A percentile compares a stretch with the other conserved stretches of the same genome.
Evolutionary conservation across 2,329 filamentous ascomycete genomes (phyloP).

Genomic region (Aspergillus hortae): DNA sequence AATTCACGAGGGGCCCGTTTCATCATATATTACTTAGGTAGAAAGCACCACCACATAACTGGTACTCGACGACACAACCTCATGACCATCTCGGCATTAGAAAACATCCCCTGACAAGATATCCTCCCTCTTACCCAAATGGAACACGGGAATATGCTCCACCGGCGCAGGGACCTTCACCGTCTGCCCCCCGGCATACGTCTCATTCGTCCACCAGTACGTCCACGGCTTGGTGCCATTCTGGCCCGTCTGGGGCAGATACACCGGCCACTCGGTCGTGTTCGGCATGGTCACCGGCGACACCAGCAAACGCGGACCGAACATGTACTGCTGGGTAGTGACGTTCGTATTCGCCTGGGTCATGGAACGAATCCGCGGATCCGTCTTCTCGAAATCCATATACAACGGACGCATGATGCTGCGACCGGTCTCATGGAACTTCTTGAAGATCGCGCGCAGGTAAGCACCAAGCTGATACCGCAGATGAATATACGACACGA

Average conservation of each 20-base stretch:
- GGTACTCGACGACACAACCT: too few species aligned
- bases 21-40: too few species aligned
- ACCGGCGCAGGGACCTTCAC: slow-evolving; percentile 34
- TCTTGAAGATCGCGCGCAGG: slow-evolving; percentile 28
- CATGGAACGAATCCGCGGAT: slow-evolving; percentile 17
- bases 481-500: slow-evolving; percentile 53
- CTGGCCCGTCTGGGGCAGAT: slow-evolving; percentile 27
- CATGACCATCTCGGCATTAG: background rate
- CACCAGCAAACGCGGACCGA: slow-evolving; percentile 34
- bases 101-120: slow-evolving; percentile 54
- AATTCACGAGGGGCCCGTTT: too few species aligned
- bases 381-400: slow-evolving; percentile 35
- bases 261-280: slow-evolving; percentile 35
- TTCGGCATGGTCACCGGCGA: slow-evolving; percentile 35
- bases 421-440: slow-evolving; percentile 29
- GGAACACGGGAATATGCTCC: slow-evolving; percentile 39
- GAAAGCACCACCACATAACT: too few species aligned
- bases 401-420: slow-evolving; percentile 39
- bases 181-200: slow-evolving; percentile 35
- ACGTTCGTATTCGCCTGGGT: slow-evolving; percentile 29
- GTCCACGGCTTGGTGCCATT: slow-evolving; percentile 32
- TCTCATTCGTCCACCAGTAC: slow-evolving; percentile 41
- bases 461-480: slow-evolving; percentile 49
- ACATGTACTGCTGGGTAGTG: slow-evolving; percentile 40
- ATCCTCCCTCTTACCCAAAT: slow-evolving; percentile 65